Evolutionary conservation across 2,329 filamentous ascomycete genomes (phyloP).

Genomic region (Phialocephala subalpina): DNA sequence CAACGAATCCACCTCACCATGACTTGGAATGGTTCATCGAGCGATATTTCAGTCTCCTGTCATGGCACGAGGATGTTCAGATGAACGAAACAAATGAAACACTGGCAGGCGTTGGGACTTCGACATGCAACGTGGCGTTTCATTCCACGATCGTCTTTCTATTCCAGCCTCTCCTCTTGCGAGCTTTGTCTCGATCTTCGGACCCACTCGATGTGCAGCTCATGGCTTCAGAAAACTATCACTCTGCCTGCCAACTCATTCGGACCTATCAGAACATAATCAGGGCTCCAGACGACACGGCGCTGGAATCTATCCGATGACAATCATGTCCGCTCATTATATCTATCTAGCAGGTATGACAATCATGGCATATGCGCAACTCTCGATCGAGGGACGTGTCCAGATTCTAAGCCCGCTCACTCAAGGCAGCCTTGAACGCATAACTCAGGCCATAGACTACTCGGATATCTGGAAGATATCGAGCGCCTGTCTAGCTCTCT

Average conservation of each 20-base stretch:
- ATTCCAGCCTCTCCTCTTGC: background rate
- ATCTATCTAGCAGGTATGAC: background rate
- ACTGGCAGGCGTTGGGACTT: background rate
- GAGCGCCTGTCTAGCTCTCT: background rate
- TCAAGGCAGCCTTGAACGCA: background rate
- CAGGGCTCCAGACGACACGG: background rate
- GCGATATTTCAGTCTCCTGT: background rate
- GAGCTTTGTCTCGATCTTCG: background rate
- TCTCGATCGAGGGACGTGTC: background rate
- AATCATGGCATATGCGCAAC: background rate
- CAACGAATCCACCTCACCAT: background rate
- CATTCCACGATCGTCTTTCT: background rate
- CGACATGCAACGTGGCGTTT: background rate
- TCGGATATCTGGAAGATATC: background rate
- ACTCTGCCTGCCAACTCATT: background rate
- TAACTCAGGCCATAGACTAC: background rate
- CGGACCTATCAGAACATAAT: background rate
- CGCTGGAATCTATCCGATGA: background rate
- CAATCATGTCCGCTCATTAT: background rate
- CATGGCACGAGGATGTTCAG: background rate
- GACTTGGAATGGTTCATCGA: background rate
- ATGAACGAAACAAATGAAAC: background rate
- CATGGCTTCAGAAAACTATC: background rate
- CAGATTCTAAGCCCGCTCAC: background rate
- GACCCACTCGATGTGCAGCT: background rate